A percentile compares a stretch with the other conserved stretches of the same genome.
These are phyloP conservation scores for Aeminium ludgeri DNA, from an alignment of 495 filamentous ascomycete genomes.

Conservation along the genomic window DNA sequence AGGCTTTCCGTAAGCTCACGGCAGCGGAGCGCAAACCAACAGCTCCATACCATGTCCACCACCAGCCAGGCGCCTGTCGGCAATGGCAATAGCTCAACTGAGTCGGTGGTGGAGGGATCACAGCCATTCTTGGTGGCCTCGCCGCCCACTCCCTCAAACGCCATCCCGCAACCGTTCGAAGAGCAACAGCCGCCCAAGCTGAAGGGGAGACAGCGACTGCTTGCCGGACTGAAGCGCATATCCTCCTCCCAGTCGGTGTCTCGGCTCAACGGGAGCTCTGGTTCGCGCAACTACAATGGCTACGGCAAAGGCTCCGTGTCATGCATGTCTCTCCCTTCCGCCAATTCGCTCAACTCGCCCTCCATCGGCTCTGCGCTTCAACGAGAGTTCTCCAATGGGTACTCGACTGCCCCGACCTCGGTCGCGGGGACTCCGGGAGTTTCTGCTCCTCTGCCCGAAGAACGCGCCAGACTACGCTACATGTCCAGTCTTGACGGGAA, in stretches of 20 bases:
- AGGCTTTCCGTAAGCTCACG: too few species aligned
- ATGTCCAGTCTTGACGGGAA: conserved; percentile 28
- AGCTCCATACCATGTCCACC: too few species aligned
- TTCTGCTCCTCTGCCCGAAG: conserved; percentile 26
- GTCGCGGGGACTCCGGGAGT: conserved; percentile 33
- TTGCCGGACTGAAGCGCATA: conserved; percentile 72
- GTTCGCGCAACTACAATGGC: conserved; percentile 41
- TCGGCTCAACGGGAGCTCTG: conserved; percentile 37
- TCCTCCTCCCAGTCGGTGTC: conserved; percentile 68
- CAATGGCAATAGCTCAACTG: not conserved
- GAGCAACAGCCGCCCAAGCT: conserved; percentile 32
- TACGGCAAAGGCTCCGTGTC: conserved; percentile 64
- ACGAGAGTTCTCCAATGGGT: conserved; percentile 44
- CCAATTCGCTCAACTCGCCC: conserved; percentile 35
- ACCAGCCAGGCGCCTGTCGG: too few species aligned
- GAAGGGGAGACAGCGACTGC: conserved; percentile 55
- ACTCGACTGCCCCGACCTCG: conserved; percentile 49
- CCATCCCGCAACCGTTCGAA: conserved; percentile 5
- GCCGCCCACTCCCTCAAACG: not conserved
- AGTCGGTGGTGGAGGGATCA: not conserved
- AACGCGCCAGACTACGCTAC: conserved; percentile 34
- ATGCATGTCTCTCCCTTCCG: conserved; percentile 58
- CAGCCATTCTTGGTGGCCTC: not conserved
- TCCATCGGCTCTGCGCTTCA: conserved; percentile 37
- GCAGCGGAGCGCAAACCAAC: too few species aligned